These are phyloP conservation scores for Quercus glauca DNA, from an alignment of 306 rosid species.

Conservation along the genomic window DNA sequence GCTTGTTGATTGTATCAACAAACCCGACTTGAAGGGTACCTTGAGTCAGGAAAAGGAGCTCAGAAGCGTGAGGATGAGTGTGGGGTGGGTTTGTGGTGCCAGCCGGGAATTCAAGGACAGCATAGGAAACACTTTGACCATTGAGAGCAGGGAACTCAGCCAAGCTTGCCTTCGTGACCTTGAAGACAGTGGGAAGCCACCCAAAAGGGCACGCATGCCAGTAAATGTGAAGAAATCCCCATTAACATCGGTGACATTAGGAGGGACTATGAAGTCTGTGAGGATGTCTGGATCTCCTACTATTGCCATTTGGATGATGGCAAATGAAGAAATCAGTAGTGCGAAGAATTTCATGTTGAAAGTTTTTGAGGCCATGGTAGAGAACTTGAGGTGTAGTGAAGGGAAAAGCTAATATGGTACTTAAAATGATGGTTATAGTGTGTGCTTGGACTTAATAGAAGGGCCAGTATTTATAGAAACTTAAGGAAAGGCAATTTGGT, in stretches of 20 bases:
- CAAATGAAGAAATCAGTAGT: constrained; percentile 14
- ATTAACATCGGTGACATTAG: background rate
- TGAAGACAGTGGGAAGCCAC: constrained; percentile 23
- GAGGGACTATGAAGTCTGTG: constrained; percentile 33
- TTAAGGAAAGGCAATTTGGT: no score
- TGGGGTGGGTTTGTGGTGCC: constrained; percentile 46
- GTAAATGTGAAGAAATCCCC: constrained; percentile 54
- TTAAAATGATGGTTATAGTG: no score
- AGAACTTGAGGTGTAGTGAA: background rate
- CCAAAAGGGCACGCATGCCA: constrained; percentile 21
- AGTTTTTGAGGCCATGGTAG: background rate
- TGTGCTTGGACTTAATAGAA: background rate
- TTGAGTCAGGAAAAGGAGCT: constrained; percentile 31
- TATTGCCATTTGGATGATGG: constrained; percentile 19
- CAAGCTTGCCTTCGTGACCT: constrained; percentile 32
- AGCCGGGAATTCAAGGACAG: constrained; percentile 39
- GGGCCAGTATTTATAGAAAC: no score
- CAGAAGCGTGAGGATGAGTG: constrained; percentile 50
- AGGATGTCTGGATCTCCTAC: constrained; percentile 49
- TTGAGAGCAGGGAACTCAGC: constrained; percentile 42
- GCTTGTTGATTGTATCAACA: constrained; percentile 48
- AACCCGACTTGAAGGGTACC: constrained; percentile 52
- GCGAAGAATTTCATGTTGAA: constrained; percentile 16
- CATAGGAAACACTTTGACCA: constrained; percentile 57
- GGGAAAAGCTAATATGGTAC: no score